phyloP scores from a whole-genome alignment of 345 rosid genomes.

The Arabis hirsuta region DNA sequence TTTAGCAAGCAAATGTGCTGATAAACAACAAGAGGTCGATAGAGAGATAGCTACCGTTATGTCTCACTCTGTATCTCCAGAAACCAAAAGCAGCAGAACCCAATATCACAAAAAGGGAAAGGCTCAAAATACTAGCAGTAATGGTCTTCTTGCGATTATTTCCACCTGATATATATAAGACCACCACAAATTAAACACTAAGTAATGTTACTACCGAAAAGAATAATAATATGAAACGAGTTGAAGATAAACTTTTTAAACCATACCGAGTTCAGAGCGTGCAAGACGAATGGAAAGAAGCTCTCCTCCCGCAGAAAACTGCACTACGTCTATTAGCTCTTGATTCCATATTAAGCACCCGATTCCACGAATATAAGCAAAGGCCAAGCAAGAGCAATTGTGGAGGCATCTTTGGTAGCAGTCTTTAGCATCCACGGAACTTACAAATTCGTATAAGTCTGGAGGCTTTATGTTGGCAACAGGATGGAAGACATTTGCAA shows the following conservation, averaged over 20 bases:
- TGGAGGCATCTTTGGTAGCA: slow-evolving; percentile 13
- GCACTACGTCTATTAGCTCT: slow-evolving; percentile 3
- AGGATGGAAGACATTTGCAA: slow-evolving; percentile 3
- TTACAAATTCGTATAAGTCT: slow-evolving; percentile 3
- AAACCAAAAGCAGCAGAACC: slow-evolving; percentile 15
- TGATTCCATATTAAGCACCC: slow-evolving; percentile 33
- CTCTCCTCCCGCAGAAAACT: slow-evolving; percentile 2
- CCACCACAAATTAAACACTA: not conserved
- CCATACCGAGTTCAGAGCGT: slow-evolving; percentile 25
- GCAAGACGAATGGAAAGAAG: slow-evolving; percentile 24
- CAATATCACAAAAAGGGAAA: slow-evolving; percentile 24
- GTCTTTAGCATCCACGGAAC: not conserved
- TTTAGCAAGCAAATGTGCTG: too few relatives aligned
- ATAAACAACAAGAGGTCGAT: too few relatives aligned
- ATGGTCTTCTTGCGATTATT: slow-evolving; percentile 17
- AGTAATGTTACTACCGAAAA: not conserved
- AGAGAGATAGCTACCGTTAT: slow-evolving; percentile 3
- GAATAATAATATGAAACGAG: not conserved
- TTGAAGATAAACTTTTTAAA: not conserved
- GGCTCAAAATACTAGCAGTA: slow-evolving; percentile 8
- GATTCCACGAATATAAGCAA: slow-evolving; percentile 5
- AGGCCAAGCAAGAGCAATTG: slow-evolving; percentile 38
- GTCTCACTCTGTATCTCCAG: slow-evolving; percentile 13
- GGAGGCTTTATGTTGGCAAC: slow-evolving; percentile 19
- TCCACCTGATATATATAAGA: slow-evolving; percentile 27